Percentiles rank a stretch among this genome's conserved stretches.
Conservation (phyloP, 805 yeast species). For the Soucietia sequanensis region DNA sequence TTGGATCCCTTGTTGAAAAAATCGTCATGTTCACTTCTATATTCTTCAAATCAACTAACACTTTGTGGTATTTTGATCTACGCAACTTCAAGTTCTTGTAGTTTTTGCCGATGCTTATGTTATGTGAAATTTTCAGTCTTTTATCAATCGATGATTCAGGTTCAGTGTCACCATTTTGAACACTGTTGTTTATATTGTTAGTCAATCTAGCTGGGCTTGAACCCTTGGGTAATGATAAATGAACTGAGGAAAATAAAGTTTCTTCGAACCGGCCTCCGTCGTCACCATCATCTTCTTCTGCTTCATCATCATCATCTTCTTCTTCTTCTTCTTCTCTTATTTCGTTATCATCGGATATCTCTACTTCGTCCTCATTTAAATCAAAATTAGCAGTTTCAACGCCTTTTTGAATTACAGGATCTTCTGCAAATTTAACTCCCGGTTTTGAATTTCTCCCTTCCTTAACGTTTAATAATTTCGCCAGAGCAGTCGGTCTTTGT, state of each 20-base stretch:
- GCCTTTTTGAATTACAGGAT: slow-evolving; percentile 11
- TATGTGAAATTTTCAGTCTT: slow-evolving; percentile 11
- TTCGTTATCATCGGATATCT: slow-evolving; percentile 2
- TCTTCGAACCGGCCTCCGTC: slow-evolving; percentile 45
- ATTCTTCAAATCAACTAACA: slow-evolving; percentile 54
- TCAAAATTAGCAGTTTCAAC: background rate
- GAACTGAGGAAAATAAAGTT: slow-evolving; percentile 75
- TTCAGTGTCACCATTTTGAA: slow-evolving; percentile 22
- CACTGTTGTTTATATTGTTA: slow-evolving; percentile 50
- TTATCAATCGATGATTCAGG: slow-evolving; percentile 7
- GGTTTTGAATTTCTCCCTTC: background rate
- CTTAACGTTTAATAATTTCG: background rate
- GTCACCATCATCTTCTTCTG: slow-evolving; percentile 7
- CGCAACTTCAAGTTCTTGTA: slow-evolving; percentile 53
- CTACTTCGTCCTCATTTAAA: background rate
- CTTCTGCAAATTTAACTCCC: slow-evolving; percentile 8
- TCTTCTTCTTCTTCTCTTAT: slow-evolving; percentile 5
- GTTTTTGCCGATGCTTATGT: slow-evolving; percentile 30
- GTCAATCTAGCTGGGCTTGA: slow-evolving; percentile 47
- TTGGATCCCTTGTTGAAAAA: slow-evolving; percentile 48
- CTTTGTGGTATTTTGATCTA: slow-evolving; percentile 63
- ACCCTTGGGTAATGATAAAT: slow-evolving; percentile 56
- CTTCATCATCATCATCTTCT: slow-evolving; percentile 9
- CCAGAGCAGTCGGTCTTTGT: background rate
- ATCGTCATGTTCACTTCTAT: slow-evolving; percentile 48